Conservation (phyloP, 331 rosid genomes). For the Telfairia occidentalis region DNA sequence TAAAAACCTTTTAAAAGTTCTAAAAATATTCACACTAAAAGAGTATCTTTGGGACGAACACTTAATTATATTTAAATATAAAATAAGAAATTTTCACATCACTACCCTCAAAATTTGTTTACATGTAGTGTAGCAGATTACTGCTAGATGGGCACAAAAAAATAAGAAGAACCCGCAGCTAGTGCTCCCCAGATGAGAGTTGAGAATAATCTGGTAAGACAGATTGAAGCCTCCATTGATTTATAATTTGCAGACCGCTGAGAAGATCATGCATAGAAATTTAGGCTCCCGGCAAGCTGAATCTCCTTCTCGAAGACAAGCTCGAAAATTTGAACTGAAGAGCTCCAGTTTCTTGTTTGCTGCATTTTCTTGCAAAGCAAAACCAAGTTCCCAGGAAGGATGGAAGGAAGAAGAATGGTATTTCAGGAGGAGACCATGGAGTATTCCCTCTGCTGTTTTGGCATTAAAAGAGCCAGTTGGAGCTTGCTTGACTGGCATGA, state of each 20-base stretch:
- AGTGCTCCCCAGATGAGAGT: not conserved
- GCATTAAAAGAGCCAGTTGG: constrained; percentile 56
- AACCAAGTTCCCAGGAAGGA: not conserved
- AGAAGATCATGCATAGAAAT: not conserved
- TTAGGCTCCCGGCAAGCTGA: not conserved
- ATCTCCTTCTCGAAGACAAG: not conserved
- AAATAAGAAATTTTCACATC: not conserved
- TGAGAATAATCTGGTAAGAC: not conserved
- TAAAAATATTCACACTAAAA: not conserved
- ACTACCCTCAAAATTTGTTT: not conserved
- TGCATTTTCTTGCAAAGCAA: not conserved
- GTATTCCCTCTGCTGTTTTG: constrained; percentile 12
- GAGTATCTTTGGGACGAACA: not conserved
- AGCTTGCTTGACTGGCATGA: constrained; percentile 51
- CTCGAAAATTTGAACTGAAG: not conserved
- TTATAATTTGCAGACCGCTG: not conserved
- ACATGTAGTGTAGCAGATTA: not conserved
- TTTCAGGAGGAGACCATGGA: constrained; percentile 6
- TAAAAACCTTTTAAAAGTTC: not conserved
- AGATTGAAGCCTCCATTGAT: not conserved
- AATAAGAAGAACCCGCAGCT: not conserved
- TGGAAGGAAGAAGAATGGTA: not conserved
- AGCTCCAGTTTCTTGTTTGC: not conserved
- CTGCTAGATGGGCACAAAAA: not conserved
- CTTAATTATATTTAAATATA: not conserved